phyloP scores from a whole-genome alignment of 805 yeast genomes.

The Yamadazyma laniorum region DNA sequence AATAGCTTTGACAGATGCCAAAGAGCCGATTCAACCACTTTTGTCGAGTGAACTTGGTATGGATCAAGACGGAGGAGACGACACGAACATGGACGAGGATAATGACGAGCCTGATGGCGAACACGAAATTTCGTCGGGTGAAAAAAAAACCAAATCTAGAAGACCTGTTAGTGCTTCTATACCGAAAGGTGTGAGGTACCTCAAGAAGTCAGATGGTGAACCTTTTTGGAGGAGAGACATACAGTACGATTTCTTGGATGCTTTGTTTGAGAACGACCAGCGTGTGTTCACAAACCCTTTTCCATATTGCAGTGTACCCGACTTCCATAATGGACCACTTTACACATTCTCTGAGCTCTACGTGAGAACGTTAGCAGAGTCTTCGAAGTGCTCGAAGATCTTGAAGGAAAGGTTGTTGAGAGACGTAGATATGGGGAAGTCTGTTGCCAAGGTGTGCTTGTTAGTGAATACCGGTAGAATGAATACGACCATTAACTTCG shows the following conservation, averaged over 20 bases:
- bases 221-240: slow-evolving; percentile 88
- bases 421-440: slow-evolving; percentile 61
- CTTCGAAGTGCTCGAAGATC: slow-evolving; percentile 79
- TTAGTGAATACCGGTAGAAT: slow-evolving; percentile 89
- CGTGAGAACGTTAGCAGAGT: slow-evolving; percentile 75
- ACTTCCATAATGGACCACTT: slow-evolving; percentile 39
- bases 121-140: slow-evolving; percentile 8
- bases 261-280: slow-evolving; percentile 60
- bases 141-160: slow-evolving; percentile 19
- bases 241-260: slow-evolving; percentile 72
- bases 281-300: slow-evolving; percentile 68
- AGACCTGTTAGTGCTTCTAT: slow-evolving; percentile 17
- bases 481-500: slow-evolving; percentile 93
- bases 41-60: slow-evolving; percentile 7
- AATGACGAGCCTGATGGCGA: slow-evolving; percentile 15
- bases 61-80: slow-evolving; percentile 7
- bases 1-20: no score
- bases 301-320: slow-evolving; percentile 38
- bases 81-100: slow-evolving; percentile 14
- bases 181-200: slow-evolving; percentile 48
- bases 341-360: slow-evolving; percentile 83
- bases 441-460: slow-evolving; percentile 78
- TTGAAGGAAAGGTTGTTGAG: slow-evolving; percentile 70
- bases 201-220: slow-evolving; percentile 89
- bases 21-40: no score